These are phyloP conservation scores for Rhamnella rubrinervis DNA, from an alignment of 331 rosid species.

Conservation along the genomic window DNA sequence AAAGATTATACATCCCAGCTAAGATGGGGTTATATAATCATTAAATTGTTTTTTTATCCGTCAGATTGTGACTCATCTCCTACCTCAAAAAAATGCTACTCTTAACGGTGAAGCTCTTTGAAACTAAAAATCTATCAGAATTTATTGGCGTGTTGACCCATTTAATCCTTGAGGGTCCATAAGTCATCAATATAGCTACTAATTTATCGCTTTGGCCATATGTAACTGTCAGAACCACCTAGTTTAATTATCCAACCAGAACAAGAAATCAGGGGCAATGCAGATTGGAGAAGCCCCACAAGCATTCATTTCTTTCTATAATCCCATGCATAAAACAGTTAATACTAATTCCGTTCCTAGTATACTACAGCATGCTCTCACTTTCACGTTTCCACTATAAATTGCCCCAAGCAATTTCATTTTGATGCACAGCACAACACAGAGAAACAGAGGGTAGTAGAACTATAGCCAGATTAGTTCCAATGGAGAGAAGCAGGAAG, in stretches of 20 bases:
- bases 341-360: conserved; percentile 16
- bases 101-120: background rate
- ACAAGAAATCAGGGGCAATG: conserved; percentile 11
- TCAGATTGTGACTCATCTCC: no score
- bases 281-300: background rate
- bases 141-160: background rate
- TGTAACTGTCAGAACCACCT: conserved; percentile 6
- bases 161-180: conserved; percentile 5
- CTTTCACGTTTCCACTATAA: conserved; percentile 27
- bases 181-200: conserved; percentile 19
- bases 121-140: background rate
- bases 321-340: conserved; percentile 26
- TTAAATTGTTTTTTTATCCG: no score
- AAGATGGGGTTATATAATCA: no score
- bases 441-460: no score
- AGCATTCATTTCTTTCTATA: background rate
- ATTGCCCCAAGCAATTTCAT: conserved; percentile 5
- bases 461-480: no score
- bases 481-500: no score
- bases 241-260: background rate
- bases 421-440: conserved; percentile 9
- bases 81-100: no score
- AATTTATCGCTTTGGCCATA: background rate
- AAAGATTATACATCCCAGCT: no score
- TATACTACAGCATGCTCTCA: background rate